Base-by-base conservation (phyloP, 1,139 yeast genomes). In the Martiniozyma asiatica region DNA sequence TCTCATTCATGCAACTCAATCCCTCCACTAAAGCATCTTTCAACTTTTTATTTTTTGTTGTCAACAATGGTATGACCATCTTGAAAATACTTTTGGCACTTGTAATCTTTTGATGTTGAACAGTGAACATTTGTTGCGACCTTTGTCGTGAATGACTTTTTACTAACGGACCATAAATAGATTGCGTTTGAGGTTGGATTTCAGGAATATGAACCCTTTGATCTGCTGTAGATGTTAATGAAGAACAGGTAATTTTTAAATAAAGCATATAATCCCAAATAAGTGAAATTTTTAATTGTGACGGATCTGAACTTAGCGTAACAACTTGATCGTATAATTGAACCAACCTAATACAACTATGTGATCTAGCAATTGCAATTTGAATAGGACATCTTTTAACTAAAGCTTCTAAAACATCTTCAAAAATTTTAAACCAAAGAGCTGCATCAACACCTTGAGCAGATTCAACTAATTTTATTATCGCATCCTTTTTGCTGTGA, bases 371-470 rank as follows among this genome's bases (percentile, higher is more conserved):
- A 38, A 89, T 63, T 0, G 97, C 98, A 48, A 89, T 85, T 0
- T 95, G 92, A 51, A 89, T 77, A 0, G 98, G 97, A 47, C 94
- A 87, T 32, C 65, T 67, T 36, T 75, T 84, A 42, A 82, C 85
- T 39, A 92, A 73, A 2, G 73, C 63, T 25, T 68, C 73, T 28
- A 89, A 58, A 5, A 92, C 58, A 27, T 67, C 69, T 1, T 97
- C 97, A 46, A 80, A 87, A 1, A 79, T 68, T 41, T 94, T 68
- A 44, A 87, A 77, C 98, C 98, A 92, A 15, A 92, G 59, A 0
- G 98, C 94, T 1, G 94, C 76, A 52, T 92, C 98, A 8, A 89
- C 87, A 2, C 97, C 96, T 47, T 85, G 80, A 38, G 81, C 94
- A 2, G 94, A 80, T 44, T 82, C 95, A 0, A 94, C 95, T 10